Conservation (phyloP, 192 early-diverging fungal genomes). For the Funneliformis mosseae region DNA sequence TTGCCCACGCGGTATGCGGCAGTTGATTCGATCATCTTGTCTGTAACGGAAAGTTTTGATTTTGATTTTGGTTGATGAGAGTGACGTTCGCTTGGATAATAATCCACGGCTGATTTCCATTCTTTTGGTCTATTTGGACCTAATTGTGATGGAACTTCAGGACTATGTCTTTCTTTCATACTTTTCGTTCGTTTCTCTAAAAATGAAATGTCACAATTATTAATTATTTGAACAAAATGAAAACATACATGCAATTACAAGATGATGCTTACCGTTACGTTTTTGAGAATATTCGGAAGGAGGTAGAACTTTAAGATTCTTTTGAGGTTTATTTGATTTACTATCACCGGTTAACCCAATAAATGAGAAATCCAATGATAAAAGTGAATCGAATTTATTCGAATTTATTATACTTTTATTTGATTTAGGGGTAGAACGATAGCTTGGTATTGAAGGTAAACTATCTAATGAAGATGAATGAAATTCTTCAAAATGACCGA, state of each 20-base stretch:
- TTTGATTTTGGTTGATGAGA: neutral
- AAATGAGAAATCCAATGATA: neutral
- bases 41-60: neutral
- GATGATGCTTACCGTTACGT: neutral
- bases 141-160: neutral
- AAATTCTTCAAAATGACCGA: neutral
- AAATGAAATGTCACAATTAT: neutral
- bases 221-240: neutral
- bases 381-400: neutral
- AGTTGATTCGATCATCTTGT: conserved; percentile 11
- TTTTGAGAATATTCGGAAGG: neutral
- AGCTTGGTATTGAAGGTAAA: neutral
- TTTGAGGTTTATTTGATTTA: neutral
- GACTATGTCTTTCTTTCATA: neutral
- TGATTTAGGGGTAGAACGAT: neutral
- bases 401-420: neutral
- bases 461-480: neutral
- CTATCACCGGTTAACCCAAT: neutral
- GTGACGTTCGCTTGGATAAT: conserved; percentile 2
- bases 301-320: neutral
- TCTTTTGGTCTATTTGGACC: conserved; percentile 1
- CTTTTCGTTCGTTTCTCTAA: neutral
- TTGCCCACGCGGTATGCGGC: neutral
- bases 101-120: neutral
- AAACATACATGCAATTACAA: neutral